Conservation (phyloP, 2,329 filamentous ascomycete species). For the Delphinella strobiligena region DNA sequence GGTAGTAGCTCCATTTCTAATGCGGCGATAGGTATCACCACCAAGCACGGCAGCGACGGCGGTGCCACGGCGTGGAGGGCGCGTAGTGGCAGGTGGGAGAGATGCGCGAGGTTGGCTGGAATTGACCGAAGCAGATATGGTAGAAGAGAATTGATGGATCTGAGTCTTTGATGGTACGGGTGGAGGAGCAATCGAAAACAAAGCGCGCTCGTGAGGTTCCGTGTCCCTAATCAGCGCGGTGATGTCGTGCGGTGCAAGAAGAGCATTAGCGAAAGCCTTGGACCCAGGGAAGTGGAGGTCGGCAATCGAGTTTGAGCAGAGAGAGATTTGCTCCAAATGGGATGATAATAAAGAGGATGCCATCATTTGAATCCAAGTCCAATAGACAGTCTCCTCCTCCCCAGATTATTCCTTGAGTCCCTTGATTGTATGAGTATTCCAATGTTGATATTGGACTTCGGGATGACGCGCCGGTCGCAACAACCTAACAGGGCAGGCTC, state of each 20-base stretch:
- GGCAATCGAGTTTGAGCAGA: conserved; percentile 36
- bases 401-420: no score
- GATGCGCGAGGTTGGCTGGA: conserved; percentile 8
- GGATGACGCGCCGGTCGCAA: no score
- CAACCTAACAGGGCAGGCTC: no score
- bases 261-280: conserved; percentile 91
- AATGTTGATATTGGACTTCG: no score
- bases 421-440: no score
- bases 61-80: conserved; percentile 56
- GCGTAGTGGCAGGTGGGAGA: conserved; percentile 28
- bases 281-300: conserved; percentile 60
- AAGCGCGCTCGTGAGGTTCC: conserved; percentile 82
- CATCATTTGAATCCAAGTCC: no score
- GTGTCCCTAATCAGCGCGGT: conserved; percentile 91
- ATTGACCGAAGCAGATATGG: conserved; percentile 27
- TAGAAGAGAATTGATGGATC: conserved; percentile 7
- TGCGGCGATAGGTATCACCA: conserved; percentile 71
- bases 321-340: conserved; percentile 38
- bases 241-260: conserved; percentile 81
- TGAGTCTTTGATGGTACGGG: conserved; percentile 33
- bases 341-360: conserved; percentile 29
- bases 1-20: conserved; percentile 39
- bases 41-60: conserved; percentile 85
- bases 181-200: conserved; percentile 80
- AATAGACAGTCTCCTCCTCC: no score